phyloP scores from a whole-genome alignment of 2,329 filamentous ascomycete species.

The Grosmannia penicillata region DNA sequence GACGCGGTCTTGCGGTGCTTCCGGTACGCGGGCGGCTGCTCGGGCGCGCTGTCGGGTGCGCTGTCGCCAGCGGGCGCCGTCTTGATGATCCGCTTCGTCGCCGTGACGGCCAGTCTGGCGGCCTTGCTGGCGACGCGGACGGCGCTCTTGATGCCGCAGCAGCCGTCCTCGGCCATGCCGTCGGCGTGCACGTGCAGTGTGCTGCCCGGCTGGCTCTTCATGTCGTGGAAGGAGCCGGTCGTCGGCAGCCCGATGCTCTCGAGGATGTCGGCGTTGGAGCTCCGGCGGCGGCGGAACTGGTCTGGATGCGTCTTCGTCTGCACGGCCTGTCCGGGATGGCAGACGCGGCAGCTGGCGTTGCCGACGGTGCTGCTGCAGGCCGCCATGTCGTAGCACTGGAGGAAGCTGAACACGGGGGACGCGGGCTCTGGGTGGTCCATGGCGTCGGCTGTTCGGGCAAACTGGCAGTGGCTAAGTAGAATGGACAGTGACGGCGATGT shows the following conservation, averaged over 20 bases:
- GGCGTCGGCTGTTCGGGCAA: no score
- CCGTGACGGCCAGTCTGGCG: neutral
- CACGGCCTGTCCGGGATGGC: neutral
- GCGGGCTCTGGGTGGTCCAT: no score
- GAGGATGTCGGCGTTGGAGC: constrained; percentile 11
- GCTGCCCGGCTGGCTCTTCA: constrained; percentile 7
- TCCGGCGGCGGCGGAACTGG: constrained; percentile 5
- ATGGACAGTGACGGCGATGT: no score
- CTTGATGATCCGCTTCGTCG: no score
- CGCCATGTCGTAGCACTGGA: no score
- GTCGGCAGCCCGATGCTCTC: constrained; percentile 9
- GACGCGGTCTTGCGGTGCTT: no score
- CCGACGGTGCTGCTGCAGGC: no score
- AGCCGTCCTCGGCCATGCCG: neutral
- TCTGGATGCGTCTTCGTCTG: neutral
- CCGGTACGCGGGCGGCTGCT: no score
- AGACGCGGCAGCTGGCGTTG: neutral
- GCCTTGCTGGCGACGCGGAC: neutral
- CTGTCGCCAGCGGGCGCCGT: no score
- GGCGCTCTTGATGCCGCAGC: neutral
- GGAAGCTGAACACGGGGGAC: no score
- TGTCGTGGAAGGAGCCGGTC: constrained; percentile 9
- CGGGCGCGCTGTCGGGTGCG: no score
- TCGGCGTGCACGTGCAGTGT: neutral
- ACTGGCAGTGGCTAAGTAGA: no score